Evolutionary conservation across 768 basidiomycete species (phyloP).

Genomic region (Tulasnella sp.): DNA sequence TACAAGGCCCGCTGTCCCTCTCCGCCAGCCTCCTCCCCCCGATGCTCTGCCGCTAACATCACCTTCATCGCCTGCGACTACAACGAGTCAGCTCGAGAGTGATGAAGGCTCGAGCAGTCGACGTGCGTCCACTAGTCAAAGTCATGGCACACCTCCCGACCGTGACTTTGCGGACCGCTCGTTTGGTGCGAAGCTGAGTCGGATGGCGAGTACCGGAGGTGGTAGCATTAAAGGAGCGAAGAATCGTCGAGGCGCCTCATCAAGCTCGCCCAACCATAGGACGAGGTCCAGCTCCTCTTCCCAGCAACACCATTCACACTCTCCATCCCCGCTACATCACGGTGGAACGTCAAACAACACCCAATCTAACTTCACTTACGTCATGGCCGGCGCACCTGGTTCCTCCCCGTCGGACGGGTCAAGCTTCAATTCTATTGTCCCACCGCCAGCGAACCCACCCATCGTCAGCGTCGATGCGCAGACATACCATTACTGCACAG

Average conservation of each 20-base stretch:
- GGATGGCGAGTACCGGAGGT: not conserved
- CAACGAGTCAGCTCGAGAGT: constrained; percentile 6
- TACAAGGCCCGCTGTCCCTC: constrained; percentile 62
- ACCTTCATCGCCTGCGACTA: constrained; percentile 7
- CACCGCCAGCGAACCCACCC: constrained; percentile 22
- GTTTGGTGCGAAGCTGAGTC: not conserved
- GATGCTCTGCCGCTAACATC: not conserved
- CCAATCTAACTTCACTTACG: not conserved
- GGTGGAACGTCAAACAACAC: not conserved
- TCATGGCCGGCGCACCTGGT: not conserved
- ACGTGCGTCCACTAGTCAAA: not conserved
- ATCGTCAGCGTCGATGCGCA: constrained; percentile 34
- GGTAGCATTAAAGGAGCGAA: constrained; percentile 9
- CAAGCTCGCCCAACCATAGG: constrained; percentile 8
- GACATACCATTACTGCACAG: constrained; percentile 54
- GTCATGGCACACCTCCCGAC: not conserved
- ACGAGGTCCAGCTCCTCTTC: constrained; percentile 4
- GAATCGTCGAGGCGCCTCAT: not conserved
- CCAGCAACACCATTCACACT: not conserved
- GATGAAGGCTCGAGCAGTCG: not conserved
- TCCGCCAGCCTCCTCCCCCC: constrained; percentile 40
- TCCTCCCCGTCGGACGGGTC: constrained; percentile 27
- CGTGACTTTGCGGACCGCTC: constrained; percentile 1
- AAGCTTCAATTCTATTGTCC: constrained; percentile 30
- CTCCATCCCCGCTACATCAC: constrained; percentile 2